Evolutionary conservation across 163 green algal genomes (phyloP), one percentile per base, ranked within the genome.

Genomic region (Chlamydomonas reinhardtii): DNA sequence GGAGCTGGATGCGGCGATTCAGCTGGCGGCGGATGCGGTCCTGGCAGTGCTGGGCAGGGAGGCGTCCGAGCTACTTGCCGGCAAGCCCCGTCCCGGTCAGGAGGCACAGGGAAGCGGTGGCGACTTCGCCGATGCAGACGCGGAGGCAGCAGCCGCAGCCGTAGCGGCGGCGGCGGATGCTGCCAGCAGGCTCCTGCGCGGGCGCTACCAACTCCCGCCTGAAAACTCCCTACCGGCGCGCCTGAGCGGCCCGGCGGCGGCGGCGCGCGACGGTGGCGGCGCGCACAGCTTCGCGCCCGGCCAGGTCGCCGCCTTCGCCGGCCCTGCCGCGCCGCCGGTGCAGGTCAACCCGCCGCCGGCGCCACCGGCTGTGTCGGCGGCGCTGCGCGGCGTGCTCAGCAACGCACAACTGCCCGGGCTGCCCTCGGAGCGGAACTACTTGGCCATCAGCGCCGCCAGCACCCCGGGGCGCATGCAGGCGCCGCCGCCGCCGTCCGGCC

Each of bases 251-350:
- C 0, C 64, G 27, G 37, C 27, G 15, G 22, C 16, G 17, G 22
- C 64, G 4, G 37, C 37, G 16, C 64, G 76, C 19, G 76, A 74
- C 14, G 76, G 76, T n/a, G 62, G 76, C 39, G 76, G 76, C 27
- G 76, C 76, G 29, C 76, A 84, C 65, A 84, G 76, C 64, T 84
- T 84, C 27, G 64, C 76, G 29, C 64, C 76, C 27, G 76, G 74
- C 25, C 62, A 84, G 66, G 31, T 73, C 4, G 66, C 66, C 1
- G 66, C 66, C 4, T 27, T 73, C 15, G 66, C 17, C 16, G 66
- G 31, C 66, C 8, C 4, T 6, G 14, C 20, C 29, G 31, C 20
- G 66, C 31, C 31, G 66, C 66, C 29, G 66, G 48, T 56, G 14
- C 66, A 19, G 22, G 27, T 35, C 4, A 32, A 5, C 24, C 62